phyloP scores from a whole-genome alignment of 306 rosid genomes.

The Ceratonia siliqua region DNA sequence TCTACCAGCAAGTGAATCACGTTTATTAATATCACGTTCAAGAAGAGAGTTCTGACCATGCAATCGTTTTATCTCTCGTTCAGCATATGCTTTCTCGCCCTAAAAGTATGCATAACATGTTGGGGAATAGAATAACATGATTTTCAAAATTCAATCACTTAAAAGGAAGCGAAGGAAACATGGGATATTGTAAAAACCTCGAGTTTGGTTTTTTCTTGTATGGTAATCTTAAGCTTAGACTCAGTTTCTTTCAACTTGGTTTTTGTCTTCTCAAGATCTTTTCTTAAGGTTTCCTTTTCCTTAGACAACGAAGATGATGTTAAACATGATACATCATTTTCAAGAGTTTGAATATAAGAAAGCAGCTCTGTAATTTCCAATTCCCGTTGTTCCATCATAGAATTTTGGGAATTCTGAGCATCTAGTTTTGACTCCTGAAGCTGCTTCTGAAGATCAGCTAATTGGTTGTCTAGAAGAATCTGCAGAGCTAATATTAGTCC shows the following conservation, averaged over 20 bases:
- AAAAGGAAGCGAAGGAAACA: constrained; percentile 29
- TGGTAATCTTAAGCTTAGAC: constrained; percentile 74
- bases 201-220: constrained; percentile 87
- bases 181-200: constrained; percentile 59
- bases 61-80: constrained; percentile 77
- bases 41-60: constrained; percentile 79
- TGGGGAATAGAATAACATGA: constrained; percentile 24
- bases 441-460: constrained; percentile 63
- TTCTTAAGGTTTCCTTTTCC: constrained; percentile 77
- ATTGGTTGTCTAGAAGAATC: constrained; percentile 57
- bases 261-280: constrained; percentile 79
- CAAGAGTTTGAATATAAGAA: constrained; percentile 63
- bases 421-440: constrained; percentile 56
- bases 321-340: constrained; percentile 62
- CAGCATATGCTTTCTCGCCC: constrained; percentile 82
- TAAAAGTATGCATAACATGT: constrained; percentile 35
- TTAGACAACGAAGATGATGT: constrained; percentile 68
- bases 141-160: constrained; percentile 17
- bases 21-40: constrained; percentile 76
- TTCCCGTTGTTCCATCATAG: constrained; percentile 54
- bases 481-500: constrained; percentile 43
- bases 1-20: constrained; percentile 78
- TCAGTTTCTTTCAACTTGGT: constrained; percentile 75
- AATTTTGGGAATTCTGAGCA: constrained; percentile 52
- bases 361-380: constrained; percentile 62